Evolutionary conservation across 345 rosid genomes (phyloP).

Genomic region (Combretum micranthum): DNA sequence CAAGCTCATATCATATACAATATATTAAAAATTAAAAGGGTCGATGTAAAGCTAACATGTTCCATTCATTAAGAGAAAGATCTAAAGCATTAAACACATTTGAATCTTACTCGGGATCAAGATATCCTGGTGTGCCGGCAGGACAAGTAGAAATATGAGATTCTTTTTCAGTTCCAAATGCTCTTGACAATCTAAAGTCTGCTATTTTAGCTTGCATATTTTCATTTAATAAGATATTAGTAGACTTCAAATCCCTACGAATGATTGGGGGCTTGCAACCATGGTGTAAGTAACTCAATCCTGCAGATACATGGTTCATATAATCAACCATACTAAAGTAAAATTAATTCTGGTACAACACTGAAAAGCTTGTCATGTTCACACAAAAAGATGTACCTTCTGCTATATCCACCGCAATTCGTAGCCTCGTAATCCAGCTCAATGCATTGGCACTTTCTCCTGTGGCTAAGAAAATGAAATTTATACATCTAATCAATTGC

Average conservation of each 20-base stretch:
- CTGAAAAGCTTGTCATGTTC: no score
- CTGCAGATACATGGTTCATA: constrained; percentile 2
- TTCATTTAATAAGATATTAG: no score
- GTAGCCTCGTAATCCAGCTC: constrained; percentile 7
- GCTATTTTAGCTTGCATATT: no score
- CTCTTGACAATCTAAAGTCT: no score
- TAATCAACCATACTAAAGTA: background rate
- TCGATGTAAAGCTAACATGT: no score
- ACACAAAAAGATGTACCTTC: no score
- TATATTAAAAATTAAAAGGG: no score
- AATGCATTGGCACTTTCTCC: constrained; percentile 19
- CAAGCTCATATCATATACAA: no score
- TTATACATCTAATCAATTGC: no score
- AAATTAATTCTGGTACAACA: no score
- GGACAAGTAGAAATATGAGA: constrained; percentile 21
- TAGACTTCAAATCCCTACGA: constrained; percentile 27
- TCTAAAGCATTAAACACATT: no score
- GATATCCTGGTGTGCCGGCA: constrained; percentile 33
- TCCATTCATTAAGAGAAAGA: no score
- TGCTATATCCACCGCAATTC: background rate
- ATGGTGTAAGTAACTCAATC: constrained; percentile 27
- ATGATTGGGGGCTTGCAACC: constrained; percentile 29
- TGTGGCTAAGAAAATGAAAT: background rate
- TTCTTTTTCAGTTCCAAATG: constrained; percentile 19
- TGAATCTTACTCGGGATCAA: constrained; percentile 41